Conservation (phyloP, 2,329 filamentous ascomycete species). For the Celoporthe dispersa region DNA sequence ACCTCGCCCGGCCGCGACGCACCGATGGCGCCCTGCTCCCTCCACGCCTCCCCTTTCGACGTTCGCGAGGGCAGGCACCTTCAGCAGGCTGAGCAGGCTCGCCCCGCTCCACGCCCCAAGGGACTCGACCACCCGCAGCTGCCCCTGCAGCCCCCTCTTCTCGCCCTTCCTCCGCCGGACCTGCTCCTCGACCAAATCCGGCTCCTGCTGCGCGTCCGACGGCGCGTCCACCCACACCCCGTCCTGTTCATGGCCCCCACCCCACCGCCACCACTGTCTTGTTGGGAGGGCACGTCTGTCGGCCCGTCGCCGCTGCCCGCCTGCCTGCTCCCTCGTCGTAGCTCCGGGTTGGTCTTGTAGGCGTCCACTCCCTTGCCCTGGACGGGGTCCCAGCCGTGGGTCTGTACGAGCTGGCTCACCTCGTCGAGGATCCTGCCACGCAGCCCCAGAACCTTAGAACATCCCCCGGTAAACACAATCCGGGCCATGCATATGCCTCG, state of each 20-base stretch:
- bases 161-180: conserved; percentile 52
- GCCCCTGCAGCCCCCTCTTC: conserved; percentile 54
- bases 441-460: conserved; percentile 77
- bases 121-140: conserved; percentile 68
- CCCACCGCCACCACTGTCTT: conserved; percentile 28
- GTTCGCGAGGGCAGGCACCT: conserved; percentile 69
- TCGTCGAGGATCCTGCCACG: conserved; percentile 79
- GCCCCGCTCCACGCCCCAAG: conserved; percentile 77
- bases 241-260: conserved; percentile 39
- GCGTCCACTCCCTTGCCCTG: conserved; percentile 69
- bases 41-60: conserved; percentile 74
- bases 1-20: conserved; percentile 64
- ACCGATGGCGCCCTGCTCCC: conserved; percentile 67
- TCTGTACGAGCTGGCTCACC: conserved; percentile 66
- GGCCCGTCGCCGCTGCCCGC: conserved; percentile 32
- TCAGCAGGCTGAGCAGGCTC: conserved; percentile 70
- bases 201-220: conserved; percentile 46
- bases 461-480: conserved; percentile 84
- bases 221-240: conserved; percentile 47
- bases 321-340: conserved; percentile 39
- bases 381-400: conserved; percentile 78
- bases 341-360: conserved; percentile 50
- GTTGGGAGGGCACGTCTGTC: conserved; percentile 26
- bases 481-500: conserved; percentile 86
- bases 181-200: conserved; percentile 63